Percentiles rank a stretch among this genome's conserved stretches.
Conservation (phyloP, 2,329 filamentous ascomycete genomes). For the Fusarium sp. region DNA sequence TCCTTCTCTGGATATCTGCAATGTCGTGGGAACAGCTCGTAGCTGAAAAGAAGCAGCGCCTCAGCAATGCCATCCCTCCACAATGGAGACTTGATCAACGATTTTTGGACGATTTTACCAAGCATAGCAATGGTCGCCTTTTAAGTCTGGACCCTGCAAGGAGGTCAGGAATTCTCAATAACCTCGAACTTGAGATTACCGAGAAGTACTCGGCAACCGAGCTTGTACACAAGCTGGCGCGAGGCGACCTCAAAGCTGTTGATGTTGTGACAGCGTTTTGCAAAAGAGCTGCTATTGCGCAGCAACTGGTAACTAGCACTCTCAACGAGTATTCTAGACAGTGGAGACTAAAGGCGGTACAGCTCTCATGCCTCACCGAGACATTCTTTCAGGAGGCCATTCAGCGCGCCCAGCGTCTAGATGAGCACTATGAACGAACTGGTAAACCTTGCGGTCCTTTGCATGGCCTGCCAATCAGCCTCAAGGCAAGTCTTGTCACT, state of each 20-base stretch:
- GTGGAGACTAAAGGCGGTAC: background rate
- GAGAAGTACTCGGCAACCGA: background rate
- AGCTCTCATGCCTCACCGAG: slow-evolving; percentile 7
- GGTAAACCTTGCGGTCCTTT: slow-evolving; percentile 13
- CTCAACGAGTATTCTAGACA: background rate
- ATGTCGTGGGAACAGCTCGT: slow-evolving; percentile 1
- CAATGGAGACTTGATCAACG: background rate
- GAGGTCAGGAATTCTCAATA: background rate
- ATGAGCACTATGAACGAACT: background rate
- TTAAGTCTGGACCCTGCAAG: background rate
- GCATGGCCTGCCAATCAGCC: slow-evolving; percentile 33
- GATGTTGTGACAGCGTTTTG: slow-evolving; percentile 9
- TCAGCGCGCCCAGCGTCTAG: background rate
- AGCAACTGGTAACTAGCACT: background rate
- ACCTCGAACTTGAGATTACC: background rate
- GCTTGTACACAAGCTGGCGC: background rate
- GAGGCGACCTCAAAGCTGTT: background rate
- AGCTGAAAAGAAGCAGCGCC: background rate
- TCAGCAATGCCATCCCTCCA: background rate
- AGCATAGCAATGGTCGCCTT: background rate
- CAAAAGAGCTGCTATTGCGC: background rate
- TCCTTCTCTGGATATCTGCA: background rate
- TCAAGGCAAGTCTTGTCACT: slow-evolving; percentile 17
- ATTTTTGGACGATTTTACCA: background rate
- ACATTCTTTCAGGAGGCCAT: slow-evolving; percentile 8